Conservation (phyloP, 2,329 filamentous ascomycete genomes). For the Chaetomiaceae sp. region DNA sequence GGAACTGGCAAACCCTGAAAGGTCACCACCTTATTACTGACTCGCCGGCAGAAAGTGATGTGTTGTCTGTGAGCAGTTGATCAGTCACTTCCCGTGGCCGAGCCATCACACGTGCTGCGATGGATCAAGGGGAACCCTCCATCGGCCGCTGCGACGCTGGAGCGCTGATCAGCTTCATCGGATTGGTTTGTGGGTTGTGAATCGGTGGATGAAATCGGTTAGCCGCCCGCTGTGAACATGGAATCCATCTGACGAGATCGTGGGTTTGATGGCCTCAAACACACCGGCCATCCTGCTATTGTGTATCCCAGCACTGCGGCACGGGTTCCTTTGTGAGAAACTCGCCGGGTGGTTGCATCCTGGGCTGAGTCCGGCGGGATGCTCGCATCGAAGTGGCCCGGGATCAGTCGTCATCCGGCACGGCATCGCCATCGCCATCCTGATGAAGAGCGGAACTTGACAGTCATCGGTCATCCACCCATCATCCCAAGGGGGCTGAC, state of each 20-base stretch:
- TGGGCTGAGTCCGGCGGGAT: neutral
- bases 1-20: no score
- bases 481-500: no score
- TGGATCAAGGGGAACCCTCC: neutral
- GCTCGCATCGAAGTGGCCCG: neutral
- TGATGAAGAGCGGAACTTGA: no score
- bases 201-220: neutral
- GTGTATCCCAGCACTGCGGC: no score
- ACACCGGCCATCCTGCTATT: no score
- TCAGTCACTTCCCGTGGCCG: neutral
- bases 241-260: no score
- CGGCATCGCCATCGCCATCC: no score
- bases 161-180: conserved; percentile 2
- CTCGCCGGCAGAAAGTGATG: neutral
- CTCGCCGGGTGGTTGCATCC: neutral
- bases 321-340: neutral
- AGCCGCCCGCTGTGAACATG: neutral
- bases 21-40: neutral
- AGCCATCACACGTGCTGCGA: conserved; percentile 4
- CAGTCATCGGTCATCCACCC: no score
- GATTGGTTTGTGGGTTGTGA: neutral
- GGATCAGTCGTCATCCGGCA: no score
- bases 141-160: neutral
- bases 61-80: neutral
- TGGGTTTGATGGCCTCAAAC: no score